A percentile compares a stretch with the other conserved stretches of the same genome.
These are phyloP conservation scores for Suaeda aralocaspica DNA, from an alignment of 148 eudicot species.

Conservation along the genomic window DNA sequence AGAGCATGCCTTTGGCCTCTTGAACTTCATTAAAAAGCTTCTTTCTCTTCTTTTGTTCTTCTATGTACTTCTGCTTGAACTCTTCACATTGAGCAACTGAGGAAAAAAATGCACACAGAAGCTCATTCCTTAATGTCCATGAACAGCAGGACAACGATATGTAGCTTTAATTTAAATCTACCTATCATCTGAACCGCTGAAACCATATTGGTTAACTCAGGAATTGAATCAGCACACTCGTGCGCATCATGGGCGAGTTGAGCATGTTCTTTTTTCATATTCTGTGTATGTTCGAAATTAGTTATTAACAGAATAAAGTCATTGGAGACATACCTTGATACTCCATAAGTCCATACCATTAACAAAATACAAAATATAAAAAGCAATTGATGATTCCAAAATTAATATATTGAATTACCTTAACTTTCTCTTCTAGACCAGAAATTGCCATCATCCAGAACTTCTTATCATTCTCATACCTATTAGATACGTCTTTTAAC, in stretches of 20 bases:
- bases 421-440: slow-evolving; percentile 53
- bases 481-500: slow-evolving; percentile 50
- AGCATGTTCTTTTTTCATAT: slow-evolving; percentile 68
- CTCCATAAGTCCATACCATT: too few species aligned
- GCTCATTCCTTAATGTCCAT: neutral
- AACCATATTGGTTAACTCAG: slow-evolving; percentile 77
- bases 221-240: slow-evolving; percentile 76
- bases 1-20: slow-evolving; percentile 78
- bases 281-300: slow-evolving; percentile 34
- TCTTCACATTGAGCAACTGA: slow-evolving; percentile 88
- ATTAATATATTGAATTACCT: slow-evolving; percentile 38
- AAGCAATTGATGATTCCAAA: neutral
- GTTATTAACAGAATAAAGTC: neutral
- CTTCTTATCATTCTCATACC: slow-evolving; percentile 67
- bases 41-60: slow-evolving; percentile 86
- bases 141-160: neutral
- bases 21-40: slow-evolving; percentile 79
- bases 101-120: slow-evolving; percentile 14
- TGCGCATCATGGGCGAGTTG: slow-evolving; percentile 78
- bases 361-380: too few species aligned
- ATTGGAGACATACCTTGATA: neutral
- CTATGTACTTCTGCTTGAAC: slow-evolving; percentile 78
- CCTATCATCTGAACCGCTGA: slow-evolving; percentile 83
- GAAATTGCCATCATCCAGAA: slow-evolving; percentile 57
- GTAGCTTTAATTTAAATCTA: slow-evolving; percentile 30